Evolutionary conservation across 2,329 filamentous ascomycete genomes (phyloP), one percentile per base, ranked within the genome.

Genomic region (Colletotrichum tamarilloi): DNA sequence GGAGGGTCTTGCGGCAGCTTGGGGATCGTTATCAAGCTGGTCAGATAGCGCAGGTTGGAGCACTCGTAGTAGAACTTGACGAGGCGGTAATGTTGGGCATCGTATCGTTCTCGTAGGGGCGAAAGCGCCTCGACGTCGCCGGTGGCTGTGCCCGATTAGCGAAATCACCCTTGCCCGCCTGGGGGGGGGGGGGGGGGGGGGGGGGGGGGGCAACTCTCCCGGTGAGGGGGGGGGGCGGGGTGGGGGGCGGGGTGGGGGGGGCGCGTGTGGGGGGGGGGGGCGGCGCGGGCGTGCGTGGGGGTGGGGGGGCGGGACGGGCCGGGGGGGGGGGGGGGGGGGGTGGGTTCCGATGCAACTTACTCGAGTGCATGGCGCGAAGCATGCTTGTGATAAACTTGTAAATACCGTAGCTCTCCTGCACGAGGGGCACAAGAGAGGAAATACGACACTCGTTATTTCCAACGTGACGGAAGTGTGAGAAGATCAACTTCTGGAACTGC

Each of bases 361-460:
- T 95, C 3, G 94, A 96, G 82, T 99, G 96, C 95, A 99, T 98
- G 19, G 97, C 97, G 68, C 97, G 91, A 75, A 99, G 85, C 97
- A 99, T 99, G 92, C 97, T 99, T 0, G 97, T 99, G 76, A 98
- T 95, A 82, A 99, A 99, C 84, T 98, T 98, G 88, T 99, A 99
- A 77, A 99, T 98, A 60, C 97, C 97, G 83, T 98, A 99, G 82
- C 95, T 98, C 86, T 99, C 97, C 81, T 98, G 95, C 3, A 99
- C 97, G 56, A 99, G 86, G 2, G 95, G 95, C 26, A 98, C 95
- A 66, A 99, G 85, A 1, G 97, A 94, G 16, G 96, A 97, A 79
- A 99, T 99, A 75, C 96, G 91, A 83, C 96, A 98, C 83, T 99
- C 97, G 79, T 98, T 99, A 85, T 98, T 97, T 60, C 93, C 92